These are phyloP conservation scores for Colletotrichum ledebouriae DNA, from an alignment of 2,329 filamentous ascomycete genomes.

Conservation along the genomic window DNA sequence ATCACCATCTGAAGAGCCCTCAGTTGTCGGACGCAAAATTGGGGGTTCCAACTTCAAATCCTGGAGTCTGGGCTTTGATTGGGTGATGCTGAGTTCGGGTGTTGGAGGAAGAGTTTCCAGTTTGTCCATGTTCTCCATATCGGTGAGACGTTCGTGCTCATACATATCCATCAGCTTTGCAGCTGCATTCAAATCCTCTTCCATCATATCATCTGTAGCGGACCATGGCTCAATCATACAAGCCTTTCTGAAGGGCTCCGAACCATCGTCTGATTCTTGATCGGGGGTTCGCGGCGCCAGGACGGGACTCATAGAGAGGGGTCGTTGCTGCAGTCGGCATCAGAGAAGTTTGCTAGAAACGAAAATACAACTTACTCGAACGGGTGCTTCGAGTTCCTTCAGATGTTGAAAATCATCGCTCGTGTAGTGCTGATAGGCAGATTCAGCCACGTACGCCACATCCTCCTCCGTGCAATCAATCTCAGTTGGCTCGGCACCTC, in stretches of 20 bases:
- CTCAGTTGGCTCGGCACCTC: constrained; percentile 21
- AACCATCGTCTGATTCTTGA: constrained; percentile 33
- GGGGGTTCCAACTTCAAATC: not conserved
- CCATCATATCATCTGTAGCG: constrained; percentile 48
- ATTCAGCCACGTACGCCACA: constrained; percentile 17
- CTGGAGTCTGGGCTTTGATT: not conserved
- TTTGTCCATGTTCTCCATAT: not conserved
- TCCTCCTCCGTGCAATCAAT: constrained; percentile 32
- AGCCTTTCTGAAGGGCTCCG: constrained; percentile 43
- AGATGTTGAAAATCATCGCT: not conserved
- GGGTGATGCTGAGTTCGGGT: not conserved
- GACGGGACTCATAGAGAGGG: constrained; percentile 11
- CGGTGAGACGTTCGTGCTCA: not conserved
- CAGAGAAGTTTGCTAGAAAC: not conserved
- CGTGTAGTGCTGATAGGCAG: not conserved
- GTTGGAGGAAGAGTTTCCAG: not conserved
- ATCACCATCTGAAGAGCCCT: not conserved
- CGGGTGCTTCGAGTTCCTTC: constrained; percentile 23
- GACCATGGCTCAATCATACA: constrained; percentile 49
- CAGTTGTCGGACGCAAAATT: not conserved
- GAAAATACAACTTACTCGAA: not conserved
- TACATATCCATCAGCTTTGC: constrained; percentile 16
- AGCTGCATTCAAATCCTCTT: constrained; percentile 17
- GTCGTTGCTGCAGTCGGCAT: constrained; percentile 32
- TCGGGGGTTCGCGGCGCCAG: not conserved